Conservation (phyloP, 768 basidiomycete genomes). For the Tylopilus sp. region DNA sequence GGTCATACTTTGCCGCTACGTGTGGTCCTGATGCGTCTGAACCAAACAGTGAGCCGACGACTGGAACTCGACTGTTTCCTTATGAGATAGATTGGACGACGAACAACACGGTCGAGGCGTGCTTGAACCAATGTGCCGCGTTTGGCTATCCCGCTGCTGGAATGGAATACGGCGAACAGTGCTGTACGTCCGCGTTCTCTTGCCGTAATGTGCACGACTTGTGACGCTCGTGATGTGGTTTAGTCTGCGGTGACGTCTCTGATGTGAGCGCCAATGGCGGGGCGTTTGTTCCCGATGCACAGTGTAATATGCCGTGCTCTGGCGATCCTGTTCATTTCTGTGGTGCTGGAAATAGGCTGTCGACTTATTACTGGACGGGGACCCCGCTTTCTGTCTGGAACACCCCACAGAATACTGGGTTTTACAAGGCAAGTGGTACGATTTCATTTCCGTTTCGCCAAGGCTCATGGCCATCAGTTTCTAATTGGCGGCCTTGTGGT, state of each 20-base stretch:
- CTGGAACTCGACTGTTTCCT: conserved; percentile 49
- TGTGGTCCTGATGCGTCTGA: background rate
- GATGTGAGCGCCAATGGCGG: conserved; percentile 43
- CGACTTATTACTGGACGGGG: conserved; percentile 53
- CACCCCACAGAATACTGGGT: conserved; percentile 59
- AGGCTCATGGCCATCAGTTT: conserved; percentile 31
- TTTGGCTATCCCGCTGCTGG: conserved; percentile 74
- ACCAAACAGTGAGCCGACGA: conserved; percentile 43
- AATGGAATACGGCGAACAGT: conserved; percentile 67
- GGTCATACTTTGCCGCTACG: background rate
- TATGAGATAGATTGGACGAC: conserved; percentile 54
- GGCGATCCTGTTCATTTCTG: conserved; percentile 71
- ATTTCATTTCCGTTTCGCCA: background rate
- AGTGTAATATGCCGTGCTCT: conserved; percentile 54
- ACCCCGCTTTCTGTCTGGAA: conserved; percentile 56
- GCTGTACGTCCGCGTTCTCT: conserved; percentile 42
- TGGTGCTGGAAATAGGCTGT: conserved; percentile 53
- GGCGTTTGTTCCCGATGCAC: conserved; percentile 30
- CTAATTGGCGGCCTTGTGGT: conserved; percentile 60
- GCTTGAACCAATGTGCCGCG: conserved; percentile 63
- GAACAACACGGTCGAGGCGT: conserved; percentile 63
- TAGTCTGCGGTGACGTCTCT: conserved; percentile 68
- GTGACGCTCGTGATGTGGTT: background rate
- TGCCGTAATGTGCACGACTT: background rate
- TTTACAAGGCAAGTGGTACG: conserved; percentile 55